Percentiles rank a stretch among this genome's conserved stretches.
Evolutionary conservation across 1,139 yeast genomes (phyloP).

Genomic region (Groenewaldozyma sp.): DNA sequence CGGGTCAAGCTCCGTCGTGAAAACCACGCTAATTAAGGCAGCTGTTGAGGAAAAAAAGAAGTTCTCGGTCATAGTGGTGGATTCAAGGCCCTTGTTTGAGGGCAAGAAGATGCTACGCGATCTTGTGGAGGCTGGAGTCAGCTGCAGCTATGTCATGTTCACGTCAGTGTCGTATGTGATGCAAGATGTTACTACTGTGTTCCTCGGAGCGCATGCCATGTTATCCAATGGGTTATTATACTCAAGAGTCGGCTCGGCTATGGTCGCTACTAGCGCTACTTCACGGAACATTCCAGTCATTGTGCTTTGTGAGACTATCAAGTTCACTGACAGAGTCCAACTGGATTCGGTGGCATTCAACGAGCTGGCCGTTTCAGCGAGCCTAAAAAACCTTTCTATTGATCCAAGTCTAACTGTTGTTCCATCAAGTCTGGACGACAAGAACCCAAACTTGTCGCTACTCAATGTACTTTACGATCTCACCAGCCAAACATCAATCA

Average conservation of each 20-base stretch:
- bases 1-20: slow-evolving; percentile 81
- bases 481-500: slow-evolving; percentile 89
- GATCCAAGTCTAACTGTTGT: slow-evolving; percentile 14
- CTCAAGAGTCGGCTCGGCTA: slow-evolving; percentile 91
- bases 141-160: slow-evolving; percentile 66
- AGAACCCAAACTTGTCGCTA: slow-evolving; percentile 44
- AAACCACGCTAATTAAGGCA: slow-evolving; percentile 66
- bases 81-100: slow-evolving; percentile 92
- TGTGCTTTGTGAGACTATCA: slow-evolving; percentile 91
- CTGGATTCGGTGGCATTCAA: slow-evolving; percentile 89
- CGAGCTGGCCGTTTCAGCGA: slow-evolving; percentile 83
- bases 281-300: slow-evolving; percentile 85
- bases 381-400: slow-evolving; percentile 47
- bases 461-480: slow-evolving; percentile 86
- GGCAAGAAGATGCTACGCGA: slow-evolving; percentile 68
- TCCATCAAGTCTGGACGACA: slow-evolving; percentile 35
- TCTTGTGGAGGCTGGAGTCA: slow-evolving; percentile 50
- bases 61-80: slow-evolving; percentile 80
- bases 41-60: slow-evolving; percentile 47
- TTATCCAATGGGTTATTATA: slow-evolving; percentile 87
- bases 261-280: slow-evolving; percentile 86
- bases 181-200: slow-evolving; percentile 79
- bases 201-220: slow-evolving; percentile 96
- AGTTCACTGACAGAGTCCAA: slow-evolving; percentile 92
- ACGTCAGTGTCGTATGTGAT: slow-evolving; percentile 73